Evolutionary conservation across 2,329 filamentous ascomycete species (phyloP).

Genomic region (Fusarium haematococcum): DNA sequence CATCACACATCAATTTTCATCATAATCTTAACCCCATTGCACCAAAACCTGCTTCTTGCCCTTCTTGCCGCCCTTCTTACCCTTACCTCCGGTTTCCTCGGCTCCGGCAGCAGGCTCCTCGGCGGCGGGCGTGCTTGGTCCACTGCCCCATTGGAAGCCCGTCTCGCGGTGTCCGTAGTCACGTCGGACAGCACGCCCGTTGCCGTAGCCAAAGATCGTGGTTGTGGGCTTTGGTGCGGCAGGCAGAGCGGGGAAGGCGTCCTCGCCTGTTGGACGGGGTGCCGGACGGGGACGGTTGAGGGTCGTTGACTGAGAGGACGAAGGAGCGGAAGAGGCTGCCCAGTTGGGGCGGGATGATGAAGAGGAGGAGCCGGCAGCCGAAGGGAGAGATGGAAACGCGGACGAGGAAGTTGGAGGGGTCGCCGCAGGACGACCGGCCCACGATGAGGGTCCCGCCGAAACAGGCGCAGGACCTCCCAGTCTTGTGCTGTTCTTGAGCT

Average conservation of each 20-base stretch:
- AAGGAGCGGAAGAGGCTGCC: slow-evolving; percentile 38
- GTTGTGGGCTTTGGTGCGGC: slow-evolving; percentile 77
- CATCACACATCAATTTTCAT: neutral
- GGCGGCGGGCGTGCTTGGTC: slow-evolving; percentile 41
- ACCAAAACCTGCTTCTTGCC: slow-evolving; percentile 72
- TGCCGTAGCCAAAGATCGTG: slow-evolving; percentile 72
- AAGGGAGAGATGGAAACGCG: slow-evolving; percentile 60
- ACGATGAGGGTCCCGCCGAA: slow-evolving; percentile 33
- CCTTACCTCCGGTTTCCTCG: slow-evolving; percentile 52
- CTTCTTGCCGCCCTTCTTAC: slow-evolving; percentile 69
- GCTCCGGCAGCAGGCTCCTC: slow-evolving; percentile 42
- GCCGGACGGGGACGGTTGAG: slow-evolving; percentile 31
- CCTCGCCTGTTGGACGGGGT: slow-evolving; percentile 53
- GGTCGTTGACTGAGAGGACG: slow-evolving; percentile 45
- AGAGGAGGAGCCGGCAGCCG: slow-evolving; percentile 36
- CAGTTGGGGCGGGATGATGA: slow-evolving; percentile 48
- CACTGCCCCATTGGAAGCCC: slow-evolving; percentile 65
- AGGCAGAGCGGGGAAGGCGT: slow-evolving; percentile 87
- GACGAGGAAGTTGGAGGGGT: slow-evolving; percentile 43
- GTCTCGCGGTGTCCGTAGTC: slow-evolving; percentile 63
- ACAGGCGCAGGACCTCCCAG: slow-evolving; percentile 52
- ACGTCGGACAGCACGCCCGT: slow-evolving; percentile 63
- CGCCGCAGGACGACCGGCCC: slow-evolving; percentile 35
- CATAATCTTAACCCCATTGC: slow-evolving; percentile 65
- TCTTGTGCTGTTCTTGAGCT: slow-evolving; percentile 69